A percentile compares a stretch with the other conserved stretches of the same genome.
These are phyloP conservation scores for Trichoderma gracile DNA, from an alignment of 2,329 filamentous ascomycete genomes.

Conservation along the genomic window DNA sequence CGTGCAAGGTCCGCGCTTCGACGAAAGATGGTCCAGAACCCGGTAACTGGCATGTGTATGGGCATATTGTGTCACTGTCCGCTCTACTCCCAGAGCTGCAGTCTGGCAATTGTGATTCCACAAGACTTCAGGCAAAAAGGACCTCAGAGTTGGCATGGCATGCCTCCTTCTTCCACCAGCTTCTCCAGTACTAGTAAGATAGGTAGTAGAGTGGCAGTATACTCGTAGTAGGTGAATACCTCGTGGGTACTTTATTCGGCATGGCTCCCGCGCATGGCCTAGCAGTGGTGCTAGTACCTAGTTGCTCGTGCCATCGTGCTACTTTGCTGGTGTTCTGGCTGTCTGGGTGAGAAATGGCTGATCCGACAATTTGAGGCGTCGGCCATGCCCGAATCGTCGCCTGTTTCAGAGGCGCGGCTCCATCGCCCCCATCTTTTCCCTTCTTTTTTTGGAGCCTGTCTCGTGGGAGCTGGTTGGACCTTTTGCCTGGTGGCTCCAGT, in stretches of 20 bases:
- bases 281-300: slow-evolving; percentile 3
- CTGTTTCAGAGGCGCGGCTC: slow-evolving; percentile 21
- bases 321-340: slow-evolving; percentile 4
- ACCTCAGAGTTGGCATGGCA: not conserved
- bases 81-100: not conserved
- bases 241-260: slow-evolving; percentile 20
- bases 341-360: slow-evolving; percentile 1
- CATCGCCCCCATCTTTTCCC: slow-evolving; percentile 18
- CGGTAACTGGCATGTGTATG: not conserved
- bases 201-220: not conserved
- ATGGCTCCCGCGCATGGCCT: slow-evolving; percentile 13
- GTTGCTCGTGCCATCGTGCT: not conserved
- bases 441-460: slow-evolving; percentile 7
- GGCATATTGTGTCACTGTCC: not conserved
- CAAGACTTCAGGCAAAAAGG: not conserved
- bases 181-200: no score
- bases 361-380: slow-evolving; percentile 10
- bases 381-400: slow-evolving; percentile 24
- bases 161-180: not conserved
- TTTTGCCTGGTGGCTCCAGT: no score
- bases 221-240: not conserved
- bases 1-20: not conserved
- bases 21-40: not conserved
- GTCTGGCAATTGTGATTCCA: not conserved
- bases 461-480: not conserved